Conservation (phyloP, 2,329 filamentous ascomycete genomes). For the Beauveria bassiana region DNA sequence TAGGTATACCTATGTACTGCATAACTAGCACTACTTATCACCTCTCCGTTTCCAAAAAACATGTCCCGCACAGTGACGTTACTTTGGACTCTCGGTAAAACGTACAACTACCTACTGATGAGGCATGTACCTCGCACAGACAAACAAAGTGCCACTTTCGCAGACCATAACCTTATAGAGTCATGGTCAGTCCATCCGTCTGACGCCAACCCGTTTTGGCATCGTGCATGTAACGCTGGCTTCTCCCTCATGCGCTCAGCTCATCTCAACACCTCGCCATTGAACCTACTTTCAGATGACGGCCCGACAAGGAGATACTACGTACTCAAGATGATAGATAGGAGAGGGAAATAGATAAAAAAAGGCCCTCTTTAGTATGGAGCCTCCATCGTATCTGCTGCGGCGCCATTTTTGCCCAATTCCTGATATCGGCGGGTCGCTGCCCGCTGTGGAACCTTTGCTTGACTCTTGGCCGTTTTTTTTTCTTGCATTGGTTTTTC, state of each 20-base stretch:
- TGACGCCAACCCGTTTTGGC: not conserved
- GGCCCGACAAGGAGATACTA: not conserved
- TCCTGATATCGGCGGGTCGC: conserved; percentile 10
- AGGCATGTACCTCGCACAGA: too few relatives aligned
- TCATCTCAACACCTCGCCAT: not conserved
- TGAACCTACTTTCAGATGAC: not conserved
- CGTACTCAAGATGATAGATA: not conserved
- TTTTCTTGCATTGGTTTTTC: not conserved
- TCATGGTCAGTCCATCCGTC: not conserved
- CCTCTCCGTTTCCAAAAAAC: not conserved
- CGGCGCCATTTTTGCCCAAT: not conserved
- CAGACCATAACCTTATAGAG: not conserved
- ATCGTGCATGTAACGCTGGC: not conserved
- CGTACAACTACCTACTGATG: too few relatives aligned
- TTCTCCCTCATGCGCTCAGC: not conserved
- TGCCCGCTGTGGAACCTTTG: conserved; percentile 5
- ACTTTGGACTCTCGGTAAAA: not conserved
- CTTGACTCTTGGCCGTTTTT: not conserved
- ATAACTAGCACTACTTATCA: too few relatives aligned
- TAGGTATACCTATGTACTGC: too few relatives aligned
- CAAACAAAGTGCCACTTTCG: too few relatives aligned
- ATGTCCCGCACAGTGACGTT: not conserved
- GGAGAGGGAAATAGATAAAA: not conserved
- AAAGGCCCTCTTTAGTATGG: conserved; percentile 1
- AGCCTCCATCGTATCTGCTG: conserved; percentile 9